These are phyloP conservation scores for Botrytis pseudocinerea DNA, from an alignment of 2,329 filamentous ascomycete species.

Conservation along the genomic window DNA sequence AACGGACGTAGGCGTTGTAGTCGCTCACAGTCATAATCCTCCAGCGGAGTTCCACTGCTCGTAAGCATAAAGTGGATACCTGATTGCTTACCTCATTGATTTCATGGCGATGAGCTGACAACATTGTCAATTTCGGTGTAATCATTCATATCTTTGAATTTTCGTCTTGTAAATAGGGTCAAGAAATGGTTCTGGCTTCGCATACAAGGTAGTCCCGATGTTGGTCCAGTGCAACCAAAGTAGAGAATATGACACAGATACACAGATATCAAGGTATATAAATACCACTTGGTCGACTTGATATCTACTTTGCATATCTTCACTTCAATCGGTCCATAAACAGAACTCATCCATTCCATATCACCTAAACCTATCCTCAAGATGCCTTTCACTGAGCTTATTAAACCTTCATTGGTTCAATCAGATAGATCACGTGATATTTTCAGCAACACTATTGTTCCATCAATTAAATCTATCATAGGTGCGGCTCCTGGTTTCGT, in stretches of 20 bases:
- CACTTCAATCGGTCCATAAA: neutral
- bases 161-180: neutral
- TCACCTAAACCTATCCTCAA: neutral
- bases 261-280: neutral
- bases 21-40: neutral
- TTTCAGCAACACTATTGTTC: neutral
- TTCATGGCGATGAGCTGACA: neutral
- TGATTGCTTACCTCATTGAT: neutral
- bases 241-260: neutral
- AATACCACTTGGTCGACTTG: neutral
- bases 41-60: neutral
- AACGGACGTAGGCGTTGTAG: neutral
- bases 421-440: neutral
- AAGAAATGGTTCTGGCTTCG: neutral
- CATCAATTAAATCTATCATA: neutral
- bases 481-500: neutral
- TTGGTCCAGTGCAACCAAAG: neutral
- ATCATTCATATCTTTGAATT: neutral
- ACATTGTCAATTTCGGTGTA: neutral
- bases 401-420: neutral
- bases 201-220: neutral
- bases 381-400: constrained; percentile 11
- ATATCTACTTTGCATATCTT: neutral
- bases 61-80: neutral
- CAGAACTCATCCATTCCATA: neutral